A percentile compares a stretch with the other conserved stretches of the same genome.
Conservation (phyloP, 495 filamentous ascomycete genomes). For the Paragyromitra xinjiangensis region DNA sequence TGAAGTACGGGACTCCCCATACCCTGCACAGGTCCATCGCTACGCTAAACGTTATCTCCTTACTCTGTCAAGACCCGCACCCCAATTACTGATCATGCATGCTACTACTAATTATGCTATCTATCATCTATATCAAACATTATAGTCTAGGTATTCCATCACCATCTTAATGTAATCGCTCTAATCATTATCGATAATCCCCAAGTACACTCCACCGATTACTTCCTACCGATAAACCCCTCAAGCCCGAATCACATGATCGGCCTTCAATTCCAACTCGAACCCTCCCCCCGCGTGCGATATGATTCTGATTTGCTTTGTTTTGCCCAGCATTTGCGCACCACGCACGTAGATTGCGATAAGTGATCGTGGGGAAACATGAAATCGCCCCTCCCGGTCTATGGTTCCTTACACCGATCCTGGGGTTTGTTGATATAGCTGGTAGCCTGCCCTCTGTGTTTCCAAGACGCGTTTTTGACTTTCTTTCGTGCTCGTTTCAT, state of each 20-base stretch:
- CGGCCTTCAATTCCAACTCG: not conserved
- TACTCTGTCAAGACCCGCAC: not conserved
- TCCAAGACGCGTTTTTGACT: not conserved
- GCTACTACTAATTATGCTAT: not conserved
- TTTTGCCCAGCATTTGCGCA: not conserved
- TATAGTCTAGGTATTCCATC: not conserved
- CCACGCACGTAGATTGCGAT: not conserved
- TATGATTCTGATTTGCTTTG: not conserved
- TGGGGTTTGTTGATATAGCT: slow-evolving; percentile 1
- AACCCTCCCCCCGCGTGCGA: not conserved
- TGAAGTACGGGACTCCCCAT: not conserved
- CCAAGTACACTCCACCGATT: not conserved
- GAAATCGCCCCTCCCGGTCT: not conserved
- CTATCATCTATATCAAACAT: not conserved
- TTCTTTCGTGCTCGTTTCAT: not conserved
- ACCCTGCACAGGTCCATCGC: not conserved
- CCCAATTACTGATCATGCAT: not conserved
- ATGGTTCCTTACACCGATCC: not conserved
- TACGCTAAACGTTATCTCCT: not conserved
- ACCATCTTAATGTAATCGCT: not conserved
- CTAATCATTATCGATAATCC: not conserved
- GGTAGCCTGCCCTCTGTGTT: not conserved
- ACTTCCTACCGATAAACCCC: not conserved
- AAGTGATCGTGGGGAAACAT: not conserved
- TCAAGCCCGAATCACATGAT: not conserved